These are phyloP conservation scores for Nannizzia gypsea DNA, from an alignment of 2,329 filamentous ascomycete genomes.

Conservation along the genomic window DNA sequence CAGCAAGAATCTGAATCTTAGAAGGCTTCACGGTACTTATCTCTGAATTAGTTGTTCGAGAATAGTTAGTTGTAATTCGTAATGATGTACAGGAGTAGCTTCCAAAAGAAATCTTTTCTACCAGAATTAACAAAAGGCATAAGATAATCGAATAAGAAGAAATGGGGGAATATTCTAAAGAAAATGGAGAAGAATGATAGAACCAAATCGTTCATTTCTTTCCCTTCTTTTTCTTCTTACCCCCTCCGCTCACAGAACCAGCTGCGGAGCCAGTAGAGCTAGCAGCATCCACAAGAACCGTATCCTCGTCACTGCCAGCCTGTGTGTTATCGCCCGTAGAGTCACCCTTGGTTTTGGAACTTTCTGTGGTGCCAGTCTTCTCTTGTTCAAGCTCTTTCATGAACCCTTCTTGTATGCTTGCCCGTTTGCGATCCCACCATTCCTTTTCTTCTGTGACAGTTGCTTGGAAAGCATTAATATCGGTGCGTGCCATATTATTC, in stretches of 20 bases:
- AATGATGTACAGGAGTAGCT: neutral
- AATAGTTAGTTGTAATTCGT: neutral
- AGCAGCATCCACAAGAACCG: slow-evolving; percentile 62
- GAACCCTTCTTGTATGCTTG: slow-evolving; percentile 61
- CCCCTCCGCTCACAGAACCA: slow-evolving; percentile 19
- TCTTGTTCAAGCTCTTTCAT: slow-evolving; percentile 62
- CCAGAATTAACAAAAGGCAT: neutral
- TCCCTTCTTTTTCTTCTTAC: slow-evolving; percentile 37
- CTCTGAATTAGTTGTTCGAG: neutral
- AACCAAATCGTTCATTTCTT: slow-evolving; percentile 28
- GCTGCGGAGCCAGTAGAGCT: slow-evolving; percentile 30
- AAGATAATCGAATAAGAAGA: neutral
- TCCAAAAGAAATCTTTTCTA: neutral
- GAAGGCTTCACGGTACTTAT: neutral
- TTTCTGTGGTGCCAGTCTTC: slow-evolving; percentile 17
- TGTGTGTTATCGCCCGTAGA: slow-evolving; percentile 21
- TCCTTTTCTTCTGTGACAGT: slow-evolving; percentile 63
- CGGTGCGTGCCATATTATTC: slow-evolving; percentile 64
- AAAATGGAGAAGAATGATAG: neutral
- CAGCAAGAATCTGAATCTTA: neutral
- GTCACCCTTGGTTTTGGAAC: slow-evolving; percentile 9
- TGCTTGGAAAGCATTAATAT: slow-evolving; percentile 61
- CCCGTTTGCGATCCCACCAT: slow-evolving; percentile 83
- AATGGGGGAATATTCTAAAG: neutral
- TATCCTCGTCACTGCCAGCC: slow-evolving; percentile 54